These are phyloP conservation scores for Trametes punicea DNA, from an alignment of 768 basidiomycete species.

Conservation along the genomic window DNA sequence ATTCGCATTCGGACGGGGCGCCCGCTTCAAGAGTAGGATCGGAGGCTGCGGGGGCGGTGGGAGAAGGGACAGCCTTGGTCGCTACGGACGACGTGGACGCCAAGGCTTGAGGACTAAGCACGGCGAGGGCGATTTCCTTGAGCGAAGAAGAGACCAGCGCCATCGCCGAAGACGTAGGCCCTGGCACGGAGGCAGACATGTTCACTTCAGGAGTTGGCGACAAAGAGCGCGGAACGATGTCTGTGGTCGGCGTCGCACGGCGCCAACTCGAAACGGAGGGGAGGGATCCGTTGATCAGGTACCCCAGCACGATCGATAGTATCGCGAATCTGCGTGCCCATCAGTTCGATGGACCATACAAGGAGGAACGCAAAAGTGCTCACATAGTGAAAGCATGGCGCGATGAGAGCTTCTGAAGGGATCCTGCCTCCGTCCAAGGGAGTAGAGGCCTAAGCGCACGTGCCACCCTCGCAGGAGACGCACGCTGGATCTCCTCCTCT, in stretches of 20 bases:
- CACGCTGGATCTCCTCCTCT: constrained; percentile 39
- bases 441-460: constrained; percentile 45
- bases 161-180: constrained; percentile 6
- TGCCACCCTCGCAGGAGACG: constrained; percentile 42
- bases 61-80: constrained; percentile 9
- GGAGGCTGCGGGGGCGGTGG: constrained; percentile 13
- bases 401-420: constrained; percentile 35
- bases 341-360: constrained; percentile 1
- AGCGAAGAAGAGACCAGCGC: constrained; percentile 22
- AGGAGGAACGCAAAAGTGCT: constrained; percentile 24
- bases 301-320: constrained; percentile 65
- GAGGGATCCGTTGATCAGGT: constrained; percentile 46
- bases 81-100: constrained; percentile 21
- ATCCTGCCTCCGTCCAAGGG: constrained; percentile 36
- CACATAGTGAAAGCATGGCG: constrained; percentile 66
- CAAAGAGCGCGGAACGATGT: constrained; percentile 32
- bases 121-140: constrained; percentile 33
- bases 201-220: constrained; percentile 25
- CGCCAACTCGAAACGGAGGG: constrained; percentile 28
- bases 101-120: constrained; percentile 31
- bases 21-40: not conserved
- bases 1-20: constrained; percentile 27
- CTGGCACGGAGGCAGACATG: constrained; percentile 17
- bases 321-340: constrained; percentile 54
- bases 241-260: constrained; percentile 23